Evolutionary conservation across 2,329 filamentous ascomycete species (phyloP), one percentile per base, ranked within the genome.

Genomic region (Ilyonectria mors-panacis): DNA sequence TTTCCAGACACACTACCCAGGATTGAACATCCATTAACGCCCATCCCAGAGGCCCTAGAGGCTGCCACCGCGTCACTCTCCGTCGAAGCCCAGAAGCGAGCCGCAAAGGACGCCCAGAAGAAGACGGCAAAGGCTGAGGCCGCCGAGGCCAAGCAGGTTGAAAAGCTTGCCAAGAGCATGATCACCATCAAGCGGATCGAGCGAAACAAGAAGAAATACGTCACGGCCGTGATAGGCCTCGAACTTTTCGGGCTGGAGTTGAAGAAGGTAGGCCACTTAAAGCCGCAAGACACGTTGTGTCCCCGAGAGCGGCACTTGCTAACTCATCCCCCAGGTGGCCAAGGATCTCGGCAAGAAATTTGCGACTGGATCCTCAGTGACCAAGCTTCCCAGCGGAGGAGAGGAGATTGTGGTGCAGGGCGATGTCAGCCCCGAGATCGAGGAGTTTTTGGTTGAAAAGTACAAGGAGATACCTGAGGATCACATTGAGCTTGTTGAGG

Each of bases 261-360:
- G 77, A 99, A 99, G 83, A 98, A 98, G 85, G 88, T 85, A 33
- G 71, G 28, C 7, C 26, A 17, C 58, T 35, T 19, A 65, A 39
- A 47, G 17, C 37, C 47, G 64, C 54, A 33, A 37, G 35, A 28
- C 13, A 33, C 3, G 23, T 15, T 30, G 17, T 48, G 7, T 28
- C 2, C n/a, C 12, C 12, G 39, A n/a, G 35, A 17, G 21, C 23
- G 44, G 30, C 55, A 56, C 30, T 23, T 70, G 50, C 71, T 75
- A 13, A 76, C 35, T 47, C 21, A 54, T 48, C 37, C 26, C 21
- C 28, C 45, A 85, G 83, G 87, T 97, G 8, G 92, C 95, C 65
- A 98, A 98, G 86, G 96, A 98, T 78, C 91, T 98, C 74, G 96
- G 96, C 70, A 99, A 98, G 89, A 98, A 98, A 84, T 98, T 99